phyloP scores from a whole-genome alignment of 345 rosid species.

The Dipteronia sinensis region DNA sequence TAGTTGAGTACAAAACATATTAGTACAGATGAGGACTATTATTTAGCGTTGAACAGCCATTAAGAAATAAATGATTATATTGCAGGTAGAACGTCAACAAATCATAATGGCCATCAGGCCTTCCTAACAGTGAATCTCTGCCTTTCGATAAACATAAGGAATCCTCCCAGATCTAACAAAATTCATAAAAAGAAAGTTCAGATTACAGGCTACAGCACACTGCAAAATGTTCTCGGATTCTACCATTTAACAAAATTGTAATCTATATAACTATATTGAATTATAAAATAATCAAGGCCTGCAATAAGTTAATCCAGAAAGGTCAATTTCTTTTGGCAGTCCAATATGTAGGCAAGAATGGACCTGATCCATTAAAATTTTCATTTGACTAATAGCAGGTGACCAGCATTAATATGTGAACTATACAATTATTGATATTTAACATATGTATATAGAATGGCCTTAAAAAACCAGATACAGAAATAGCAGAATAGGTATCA shows the following conservation, averaged over 20 bases:
- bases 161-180: not conserved
- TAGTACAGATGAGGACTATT: not conserved
- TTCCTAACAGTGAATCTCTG: not conserved
- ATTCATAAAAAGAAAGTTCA: not conserved
- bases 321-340: not conserved
- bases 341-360: no score
- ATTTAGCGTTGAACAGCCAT: not conserved
- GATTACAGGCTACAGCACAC: not conserved
- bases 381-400: not conserved
- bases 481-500: not conserved
- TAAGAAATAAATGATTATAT: not conserved
- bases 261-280: not conserved
- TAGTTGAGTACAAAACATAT: not conserved
- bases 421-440: no score
- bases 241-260: not conserved
- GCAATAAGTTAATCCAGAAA: not conserved
- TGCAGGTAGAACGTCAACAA: not conserved
- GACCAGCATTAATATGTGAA: not conserved
- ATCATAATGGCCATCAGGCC: not conserved
- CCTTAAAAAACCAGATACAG: not conserved
- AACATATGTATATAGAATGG: not conserved
- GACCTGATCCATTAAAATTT: not conserved
- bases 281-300: not conserved
- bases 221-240: not conserved
- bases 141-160: not conserved